Evolutionary conservation across 352 stramenopile genomes (phyloP), one percentile per base, ranked within the genome.

Genomic region (Phytophthora sansomeana): DNA sequence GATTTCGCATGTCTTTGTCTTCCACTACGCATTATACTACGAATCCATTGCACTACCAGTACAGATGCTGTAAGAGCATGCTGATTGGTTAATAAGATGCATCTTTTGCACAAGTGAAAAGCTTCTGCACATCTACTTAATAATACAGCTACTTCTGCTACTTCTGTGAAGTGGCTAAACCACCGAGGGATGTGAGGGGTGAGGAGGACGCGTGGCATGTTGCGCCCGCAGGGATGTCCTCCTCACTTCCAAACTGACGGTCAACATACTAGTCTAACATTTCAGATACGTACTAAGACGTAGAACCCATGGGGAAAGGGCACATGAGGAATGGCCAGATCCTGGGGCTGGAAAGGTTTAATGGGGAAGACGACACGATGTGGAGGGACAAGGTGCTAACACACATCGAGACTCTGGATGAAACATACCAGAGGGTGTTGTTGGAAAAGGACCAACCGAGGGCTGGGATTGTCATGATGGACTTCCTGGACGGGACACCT

Each of bases 361-460:
- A 21, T 44, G 38, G 38, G 10, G 38, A 44, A n/a, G 33, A 62
- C 17, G 63, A 52, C 30, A 60, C 48, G n/a, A 60, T 64, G 54
- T 70, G 53, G 48, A 55, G 35, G n/a, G 47, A 70, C 8, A 65
- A 60, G 47, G 13, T 70, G 2, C 24, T 60, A 2, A 64, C 53
- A 3, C 62, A 57, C 54, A 56, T 65, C 26, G 4, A 44, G 2
- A 39, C 38, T 16, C 2, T 65, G 36, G 54, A 65, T 26, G 29
- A 70, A 50, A 28, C 60, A 13, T 65, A 65, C 48, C 19, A 57
- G 28, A n/a, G 54, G 1, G 29, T 13, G 26, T 13, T 65, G 30
- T 43, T 70, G 46, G 48, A 65, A 46, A 70, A 64, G 54, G 62
- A 65, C 17, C 38, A 64, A 35, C 39, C 32, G 4, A 32, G 10